Percentiles rank a stretch among this genome's conserved stretches.
Evolutionary conservation across 2,329 filamentous ascomycete genomes (phyloP).

Genomic region (Fusarium tjaetaba): DNA sequence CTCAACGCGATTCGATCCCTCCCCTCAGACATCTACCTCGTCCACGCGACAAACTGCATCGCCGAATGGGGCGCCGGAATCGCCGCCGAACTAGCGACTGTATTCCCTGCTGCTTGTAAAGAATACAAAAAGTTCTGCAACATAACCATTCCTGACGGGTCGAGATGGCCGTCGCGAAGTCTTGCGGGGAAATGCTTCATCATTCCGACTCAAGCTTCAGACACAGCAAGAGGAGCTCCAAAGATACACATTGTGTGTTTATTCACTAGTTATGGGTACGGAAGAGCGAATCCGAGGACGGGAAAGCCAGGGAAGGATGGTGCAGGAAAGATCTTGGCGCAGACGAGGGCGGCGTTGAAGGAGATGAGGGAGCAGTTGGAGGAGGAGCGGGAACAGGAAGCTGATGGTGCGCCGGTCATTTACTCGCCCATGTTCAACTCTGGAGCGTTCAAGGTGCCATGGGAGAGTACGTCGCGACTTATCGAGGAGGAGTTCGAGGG

Average conservation of each 20-base stretch:
- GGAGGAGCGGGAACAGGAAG: fast-evolving
- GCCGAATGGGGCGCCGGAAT: conserved; percentile 46
- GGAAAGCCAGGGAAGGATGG: conserved; percentile 32
- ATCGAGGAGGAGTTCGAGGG: conserved; percentile 27
- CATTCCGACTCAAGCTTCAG: conserved; percentile 42
- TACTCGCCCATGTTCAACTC: conserved; percentile 40
- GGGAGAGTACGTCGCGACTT: conserved; percentile 15
- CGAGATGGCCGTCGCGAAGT: conserved; percentile 29
- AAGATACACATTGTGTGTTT: conserved; percentile 31
- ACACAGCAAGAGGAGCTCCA: conserved; percentile 35
- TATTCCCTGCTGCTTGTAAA: conserved; percentile 42
- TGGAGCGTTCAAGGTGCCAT: conserved; percentile 28
- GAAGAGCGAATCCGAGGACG: conserved; percentile 10
- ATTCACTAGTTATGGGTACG: conserved; percentile 35
- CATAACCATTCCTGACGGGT: conserved; percentile 15
- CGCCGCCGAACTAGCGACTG: conserved; percentile 39
- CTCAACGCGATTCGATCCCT: conserved; percentile 28
- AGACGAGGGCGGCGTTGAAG: conserved; percentile 24
- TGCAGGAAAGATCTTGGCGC: conserved; percentile 16
- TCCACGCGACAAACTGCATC: conserved; percentile 48
- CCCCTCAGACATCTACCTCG: conserved; percentile 35
- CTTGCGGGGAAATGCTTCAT: conserved; percentile 44
- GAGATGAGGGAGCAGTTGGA: conserved; percentile 21
- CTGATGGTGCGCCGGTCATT: not conserved
- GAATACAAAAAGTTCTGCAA: conserved; percentile 42